Conservation (phyloP, 768 basidiomycete genomes). For the Lepiota subincarnata region DNA sequence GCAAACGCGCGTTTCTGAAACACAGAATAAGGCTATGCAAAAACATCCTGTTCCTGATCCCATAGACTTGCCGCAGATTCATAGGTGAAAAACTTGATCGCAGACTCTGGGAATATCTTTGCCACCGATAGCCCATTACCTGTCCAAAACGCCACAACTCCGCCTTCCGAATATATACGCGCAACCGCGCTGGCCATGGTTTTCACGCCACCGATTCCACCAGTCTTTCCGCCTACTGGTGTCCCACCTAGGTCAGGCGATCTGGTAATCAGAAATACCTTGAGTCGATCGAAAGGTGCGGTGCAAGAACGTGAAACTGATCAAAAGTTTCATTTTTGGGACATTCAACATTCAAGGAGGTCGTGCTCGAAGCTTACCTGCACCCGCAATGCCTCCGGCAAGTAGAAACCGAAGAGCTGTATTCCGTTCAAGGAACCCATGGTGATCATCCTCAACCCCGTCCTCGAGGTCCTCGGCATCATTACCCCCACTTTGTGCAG, state of each 20-base stretch:
- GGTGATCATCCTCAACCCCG: constrained; percentile 45
- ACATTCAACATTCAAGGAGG: constrained; percentile 29
- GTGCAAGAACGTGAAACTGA: constrained; percentile 94
- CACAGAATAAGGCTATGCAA: constrained; percentile 13
- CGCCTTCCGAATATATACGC: constrained; percentile 87
- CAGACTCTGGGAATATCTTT: constrained; percentile 97
- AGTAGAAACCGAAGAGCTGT: constrained; percentile 85
- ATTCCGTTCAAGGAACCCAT: constrained; percentile 58
- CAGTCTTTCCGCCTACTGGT: constrained; percentile 36
- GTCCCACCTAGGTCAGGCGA: constrained; percentile 67
- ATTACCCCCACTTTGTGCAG: constrained; percentile 3
- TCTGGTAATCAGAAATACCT: constrained; percentile 93
- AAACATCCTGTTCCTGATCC: constrained; percentile 8
- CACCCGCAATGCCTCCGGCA: constrained; percentile 93
- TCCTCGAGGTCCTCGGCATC: constrained; percentile 28
- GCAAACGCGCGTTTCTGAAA: constrained; percentile 91
- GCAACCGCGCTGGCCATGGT: constrained; percentile 69
- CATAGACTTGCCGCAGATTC: constrained; percentile 75
- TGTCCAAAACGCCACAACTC: constrained; percentile 93
- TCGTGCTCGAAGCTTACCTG: constrained; percentile 50
- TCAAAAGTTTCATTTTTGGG: not conserved
- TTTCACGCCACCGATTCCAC: constrained; percentile 46
- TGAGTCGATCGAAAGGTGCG: constrained; percentile 95
- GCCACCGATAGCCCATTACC: constrained; percentile 90
- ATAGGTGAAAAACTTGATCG: constrained; percentile 96